Percentiles rank a stretch among this genome's conserved stretches.
These are phyloP conservation scores for Symbiodinium natans DNA, from an alignment of 73 alveolate species.

Conservation along the genomic window DNA sequence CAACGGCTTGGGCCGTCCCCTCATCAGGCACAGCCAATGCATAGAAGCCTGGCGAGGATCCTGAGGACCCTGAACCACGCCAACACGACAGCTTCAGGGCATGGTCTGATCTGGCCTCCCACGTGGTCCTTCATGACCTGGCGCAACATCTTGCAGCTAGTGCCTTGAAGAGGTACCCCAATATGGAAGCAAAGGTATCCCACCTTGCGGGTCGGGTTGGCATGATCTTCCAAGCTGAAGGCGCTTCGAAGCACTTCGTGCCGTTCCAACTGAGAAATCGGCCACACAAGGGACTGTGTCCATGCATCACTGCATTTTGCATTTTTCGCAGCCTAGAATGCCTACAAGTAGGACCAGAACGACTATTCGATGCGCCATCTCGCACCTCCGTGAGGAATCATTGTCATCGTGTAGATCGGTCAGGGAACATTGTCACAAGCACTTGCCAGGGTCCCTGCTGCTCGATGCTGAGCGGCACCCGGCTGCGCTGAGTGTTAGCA, in stretches of 20 bases:
- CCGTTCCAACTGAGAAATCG: conserved; percentile 60
- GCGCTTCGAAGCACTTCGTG: conserved; percentile 93
- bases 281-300: too few species aligned
- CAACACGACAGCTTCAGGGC: neutral
- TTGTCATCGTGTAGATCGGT: neutral
- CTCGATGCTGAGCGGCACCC: conserved; percentile 73
- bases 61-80: too few species aligned
- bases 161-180: neutral
- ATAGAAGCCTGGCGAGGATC: conserved; percentile 25
- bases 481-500: conserved; percentile 79
- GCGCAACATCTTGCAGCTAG: neutral
- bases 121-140: neutral
- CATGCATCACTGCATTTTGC: too few species aligned
- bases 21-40: conserved; percentile 67
- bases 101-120: neutral
- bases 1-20: conserved; percentile 40
- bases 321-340: too few species aligned
- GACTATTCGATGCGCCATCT: neutral
- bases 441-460: conserved; percentile 14
- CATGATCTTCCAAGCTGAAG: conserved; percentile 77
- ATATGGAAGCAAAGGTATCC: too few species aligned
- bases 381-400: neutral
- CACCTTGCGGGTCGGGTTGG: conserved; percentile 81
- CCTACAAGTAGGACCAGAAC: neutral
- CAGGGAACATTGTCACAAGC: neutral